Base-by-base conservation (phyloP, 768 basidiomycete genomes). In the Lentinula aciculospora region DNA sequence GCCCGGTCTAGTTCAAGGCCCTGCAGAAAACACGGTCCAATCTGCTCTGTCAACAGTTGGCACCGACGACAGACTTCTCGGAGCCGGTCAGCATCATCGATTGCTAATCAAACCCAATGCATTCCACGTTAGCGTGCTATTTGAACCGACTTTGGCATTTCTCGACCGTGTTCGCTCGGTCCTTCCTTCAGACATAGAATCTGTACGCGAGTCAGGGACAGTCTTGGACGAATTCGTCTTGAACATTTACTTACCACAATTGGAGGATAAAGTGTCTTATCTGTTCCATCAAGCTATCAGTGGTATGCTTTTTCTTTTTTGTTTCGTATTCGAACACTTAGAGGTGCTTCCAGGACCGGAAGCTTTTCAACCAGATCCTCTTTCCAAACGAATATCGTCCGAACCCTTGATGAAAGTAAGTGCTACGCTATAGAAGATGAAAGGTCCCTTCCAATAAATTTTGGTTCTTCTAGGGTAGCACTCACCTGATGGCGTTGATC, bases 71-170 rank as follows among this genome's bases (percentile, higher is more conserved):
- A 85, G 87, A 23, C 71, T 87, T 58, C 77, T 88, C 5, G 85
- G 86, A 12, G 77, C 76, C 4, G 88, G 87, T 45, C 86, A 92
- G 44, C 87, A 88, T 56, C 97, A 98, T 72, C 82, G 89, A 46
- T 76, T 91, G 31, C 79, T 98, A 21, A 87, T 98, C 57, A 84
- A 84, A 47, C 89, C 97, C 1, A 90, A 98, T 66, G 92, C 94
- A 2, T 98, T 98, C 74, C 93, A 96, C 71, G 92, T 98, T 56
- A 89, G 85, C 50, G 83, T 93, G 15, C 77, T 99, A n/a, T 98
- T 98, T 70, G 91, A 92, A 61, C 96, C 97, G 0, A 96, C 94
- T 12, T 74, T 97, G 21, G 76, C 86, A 1, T 98, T 95, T 69
- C 76, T 98, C 57, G 81, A 86, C 55, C 81, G 86, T 5, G 80